Base-by-base conservation (phyloP, 805 yeast genomes). In the Metschnikowia dekortorum region DNA sequence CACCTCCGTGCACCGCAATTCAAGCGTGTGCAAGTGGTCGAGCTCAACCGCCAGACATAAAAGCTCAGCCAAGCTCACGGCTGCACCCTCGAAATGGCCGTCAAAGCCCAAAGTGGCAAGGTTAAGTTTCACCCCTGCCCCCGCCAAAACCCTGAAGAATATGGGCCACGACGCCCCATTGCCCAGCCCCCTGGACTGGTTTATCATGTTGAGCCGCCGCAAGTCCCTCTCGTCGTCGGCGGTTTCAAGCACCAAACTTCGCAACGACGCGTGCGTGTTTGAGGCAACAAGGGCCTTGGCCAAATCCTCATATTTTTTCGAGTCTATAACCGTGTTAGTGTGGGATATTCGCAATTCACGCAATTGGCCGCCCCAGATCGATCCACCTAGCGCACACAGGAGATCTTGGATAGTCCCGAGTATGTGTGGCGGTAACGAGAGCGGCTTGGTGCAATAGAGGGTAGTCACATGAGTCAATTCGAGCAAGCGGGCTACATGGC, bases 31-130 rank as follows among this genome's bases (percentile, higher is more conserved):
- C 32, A 65, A 47, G 4, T 31, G 39, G 4, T 18, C 34, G 22
- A 64, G 57, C 7, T 59, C 59, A 2, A 63, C 48, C 0, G 57
- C 50, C 10, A 32, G 44, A 22, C 39, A 31, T 8, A 66, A 28
- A 10, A 56, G 11, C 1, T 32, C 26, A 6, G 53, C 51, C 3
- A 61, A 10, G 6, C 5, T 40, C 3, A 22, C 32, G 1, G 63
- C 66, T 1, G 49, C 36, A 28, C 53, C 50, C 5, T 55, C 55
- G 11, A 65, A 49, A 39, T 51, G 58, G 7, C 69, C 69, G 40
- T 65, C 68, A 2, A 66, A 46, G 2, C 54, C 58, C 11, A 65
- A 49, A 1, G 48, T 38, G 9, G 18, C 22, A 16, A 63, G 32
- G 10, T 31, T 11, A 33, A 62, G 47, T 30, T 36, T 26, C 2